A percentile compares a stretch with the other conserved stretches of the same genome.
phyloP scores from a whole-genome alignment of 1,284 basidiomycete species.

The Microbotryum saponariae region DNA sequence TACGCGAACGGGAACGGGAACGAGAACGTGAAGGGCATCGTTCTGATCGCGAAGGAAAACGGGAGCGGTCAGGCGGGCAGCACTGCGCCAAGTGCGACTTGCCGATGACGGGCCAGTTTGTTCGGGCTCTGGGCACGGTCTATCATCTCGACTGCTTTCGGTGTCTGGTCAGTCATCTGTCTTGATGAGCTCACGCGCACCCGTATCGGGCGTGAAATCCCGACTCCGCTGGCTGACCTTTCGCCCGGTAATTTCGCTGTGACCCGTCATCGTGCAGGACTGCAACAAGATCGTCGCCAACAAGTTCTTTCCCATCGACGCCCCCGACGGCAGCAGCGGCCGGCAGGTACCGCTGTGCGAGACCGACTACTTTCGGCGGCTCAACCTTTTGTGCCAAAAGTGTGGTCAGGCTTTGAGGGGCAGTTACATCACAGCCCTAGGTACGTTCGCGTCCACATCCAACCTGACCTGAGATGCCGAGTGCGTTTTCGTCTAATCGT shows the following conservation, averaged over 20 bases:
- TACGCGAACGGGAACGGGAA: background rate
- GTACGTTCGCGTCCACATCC: constrained; percentile 51
- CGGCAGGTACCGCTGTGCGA: constrained; percentile 92
- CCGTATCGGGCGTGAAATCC: background rate
- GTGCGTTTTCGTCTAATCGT: background rate
- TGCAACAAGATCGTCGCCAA: constrained; percentile 92
- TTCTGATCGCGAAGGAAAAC: background rate
- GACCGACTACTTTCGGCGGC: constrained; percentile 90
- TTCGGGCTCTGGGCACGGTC: constrained; percentile 86
- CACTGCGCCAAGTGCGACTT: constrained; percentile 33
- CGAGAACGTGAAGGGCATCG: background rate
- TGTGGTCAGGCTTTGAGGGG: constrained; percentile 89
- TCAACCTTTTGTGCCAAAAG: constrained; percentile 94
- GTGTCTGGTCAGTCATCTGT: constrained; percentile 62
- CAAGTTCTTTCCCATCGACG: constrained; percentile 98
- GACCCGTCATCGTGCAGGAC: constrained; percentile 55
- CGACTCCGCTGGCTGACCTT: background rate
- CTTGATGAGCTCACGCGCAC: background rate
- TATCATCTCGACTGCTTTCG: constrained; percentile 96
- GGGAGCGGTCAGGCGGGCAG: background rate
- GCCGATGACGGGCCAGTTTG: constrained; percentile 59
- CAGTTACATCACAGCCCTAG: constrained; percentile 98
- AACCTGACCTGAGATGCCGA: background rate
- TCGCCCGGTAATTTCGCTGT: background rate
- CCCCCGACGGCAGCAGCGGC: constrained; percentile 52